Percentiles rank a stretch among this genome's conserved stretches.
Conservation (phyloP, 1,139 yeast species). For the Yamadazyma membranifaciens region DNA sequence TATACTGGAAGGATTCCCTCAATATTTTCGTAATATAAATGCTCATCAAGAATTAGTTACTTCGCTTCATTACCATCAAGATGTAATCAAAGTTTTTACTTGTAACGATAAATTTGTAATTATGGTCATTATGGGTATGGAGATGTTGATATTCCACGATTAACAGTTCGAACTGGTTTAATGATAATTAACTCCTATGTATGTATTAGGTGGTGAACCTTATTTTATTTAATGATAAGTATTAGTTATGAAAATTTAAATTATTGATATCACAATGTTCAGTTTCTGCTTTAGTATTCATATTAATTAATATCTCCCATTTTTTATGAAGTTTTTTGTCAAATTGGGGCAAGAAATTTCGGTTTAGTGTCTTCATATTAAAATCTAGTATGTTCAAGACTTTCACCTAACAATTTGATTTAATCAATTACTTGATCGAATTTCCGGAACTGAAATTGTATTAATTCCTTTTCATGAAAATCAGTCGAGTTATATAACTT, state of each 20-base stretch:
- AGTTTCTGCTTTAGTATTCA: constrained; percentile 43
- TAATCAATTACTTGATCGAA: constrained; percentile 50
- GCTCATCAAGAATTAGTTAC: constrained; percentile 36
- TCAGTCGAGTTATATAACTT: constrained; percentile 36
- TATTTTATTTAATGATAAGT: constrained; percentile 54
- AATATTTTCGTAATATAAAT: constrained; percentile 51
- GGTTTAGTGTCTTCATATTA: constrained; percentile 15
- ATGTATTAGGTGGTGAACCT: constrained; percentile 52
- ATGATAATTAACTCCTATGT: constrained; percentile 52
- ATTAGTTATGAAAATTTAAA: constrained; percentile 56
- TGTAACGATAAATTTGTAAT: constrained; percentile 42
- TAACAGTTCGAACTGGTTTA: constrained; percentile 53
- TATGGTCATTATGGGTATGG: constrained; percentile 50
- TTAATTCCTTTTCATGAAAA: constrained; percentile 42
- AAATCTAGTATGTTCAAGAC: constrained; percentile 28
- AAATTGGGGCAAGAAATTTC: constrained; percentile 51
- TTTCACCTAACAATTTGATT: constrained; percentile 58
- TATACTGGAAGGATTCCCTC: constrained; percentile 36
- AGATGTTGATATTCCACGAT: constrained; percentile 67
- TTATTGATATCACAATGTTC: constrained; percentile 50
- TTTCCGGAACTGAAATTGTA: constrained; percentile 50
- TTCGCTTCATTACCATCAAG: constrained; percentile 52
- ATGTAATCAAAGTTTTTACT: constrained; percentile 45
- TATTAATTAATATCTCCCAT: constrained; percentile 57
- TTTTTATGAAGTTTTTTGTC: constrained; percentile 39